A percentile compares a stretch with the other conserved stretches of the same genome.
Conservation (phyloP, 805 yeast genomes). For the Metschnikowia santaceciliae region DNA sequence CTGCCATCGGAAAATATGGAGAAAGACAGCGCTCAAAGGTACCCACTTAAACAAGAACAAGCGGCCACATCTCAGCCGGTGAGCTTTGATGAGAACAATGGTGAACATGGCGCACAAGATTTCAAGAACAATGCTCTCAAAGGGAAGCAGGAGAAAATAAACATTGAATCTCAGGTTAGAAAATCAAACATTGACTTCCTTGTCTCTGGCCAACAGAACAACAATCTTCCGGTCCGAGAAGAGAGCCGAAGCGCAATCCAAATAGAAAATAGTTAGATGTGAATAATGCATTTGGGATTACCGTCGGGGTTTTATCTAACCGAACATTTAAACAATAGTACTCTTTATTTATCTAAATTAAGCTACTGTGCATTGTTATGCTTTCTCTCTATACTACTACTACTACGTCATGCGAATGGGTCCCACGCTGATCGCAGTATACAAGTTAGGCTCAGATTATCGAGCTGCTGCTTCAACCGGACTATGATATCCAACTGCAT, state of each 20-base stretch:
- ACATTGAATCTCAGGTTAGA: background rate
- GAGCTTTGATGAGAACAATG: background rate
- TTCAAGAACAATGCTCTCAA: background rate
- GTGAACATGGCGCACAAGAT: background rate
- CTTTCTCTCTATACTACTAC: background rate
- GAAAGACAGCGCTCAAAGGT: background rate
- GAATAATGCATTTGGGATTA: background rate
- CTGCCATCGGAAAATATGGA: background rate
- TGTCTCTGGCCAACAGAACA: background rate
- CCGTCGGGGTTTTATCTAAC: background rate
- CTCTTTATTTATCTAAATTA: background rate
- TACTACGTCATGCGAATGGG: background rate
- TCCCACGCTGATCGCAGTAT: background rate
- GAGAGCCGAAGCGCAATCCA: background rate
- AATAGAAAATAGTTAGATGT: background rate
- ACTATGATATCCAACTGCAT: slow-evolving; percentile 14
- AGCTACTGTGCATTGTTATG: background rate
- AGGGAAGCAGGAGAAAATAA: background rate
- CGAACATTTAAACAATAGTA: background rate
- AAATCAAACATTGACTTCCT: slow-evolving; percentile 4
- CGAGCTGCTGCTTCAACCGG: slow-evolving; percentile 6
- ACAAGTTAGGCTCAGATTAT: background rate
- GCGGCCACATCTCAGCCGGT: background rate
- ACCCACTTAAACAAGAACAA: background rate
- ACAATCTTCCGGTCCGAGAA: background rate